phyloP scores from a whole-genome alignment of 2,329 filamentous ascomycete genomes.

The Fusarium scirpi region DNA sequence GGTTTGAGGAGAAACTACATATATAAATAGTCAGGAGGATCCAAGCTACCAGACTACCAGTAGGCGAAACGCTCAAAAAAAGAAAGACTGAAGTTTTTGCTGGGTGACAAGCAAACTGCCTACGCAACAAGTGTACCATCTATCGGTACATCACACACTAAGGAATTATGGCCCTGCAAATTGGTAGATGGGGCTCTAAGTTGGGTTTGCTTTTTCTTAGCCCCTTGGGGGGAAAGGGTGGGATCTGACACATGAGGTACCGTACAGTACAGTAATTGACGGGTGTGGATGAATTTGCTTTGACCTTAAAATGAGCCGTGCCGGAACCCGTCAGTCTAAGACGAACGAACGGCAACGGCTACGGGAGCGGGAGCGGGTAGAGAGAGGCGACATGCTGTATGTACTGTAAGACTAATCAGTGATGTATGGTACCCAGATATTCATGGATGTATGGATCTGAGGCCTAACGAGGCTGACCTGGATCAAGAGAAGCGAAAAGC shows the following conservation, averaged over 20 bases:
- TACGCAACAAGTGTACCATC: constrained; percentile 35
- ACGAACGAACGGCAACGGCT: constrained; percentile 18
- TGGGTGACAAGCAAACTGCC: constrained; percentile 39
- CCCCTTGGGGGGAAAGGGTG: constrained; percentile 43
- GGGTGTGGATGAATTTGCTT: constrained; percentile 36
- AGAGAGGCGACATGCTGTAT: constrained; percentile 37
- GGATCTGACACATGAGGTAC: constrained; percentile 45
- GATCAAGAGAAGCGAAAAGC: constrained; percentile 15
- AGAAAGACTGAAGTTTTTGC: constrained; percentile 45
- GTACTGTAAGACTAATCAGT: neutral
- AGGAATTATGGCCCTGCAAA: constrained; percentile 29
- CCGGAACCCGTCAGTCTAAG: constrained; percentile 40
- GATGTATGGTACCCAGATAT: neutral
- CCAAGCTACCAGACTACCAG: constrained; percentile 36
- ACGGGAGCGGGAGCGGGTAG: constrained; percentile 41
- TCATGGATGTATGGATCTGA: constrained; percentile 3
- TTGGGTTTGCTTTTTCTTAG: constrained; percentile 44
- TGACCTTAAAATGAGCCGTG: constrained; percentile 42
- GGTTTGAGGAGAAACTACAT: constrained; percentile 8
- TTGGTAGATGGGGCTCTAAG: constrained; percentile 39
- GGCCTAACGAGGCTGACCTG: constrained; percentile 24
- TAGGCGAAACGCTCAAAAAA: constrained; percentile 43
- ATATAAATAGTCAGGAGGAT: constrained; percentile 20
- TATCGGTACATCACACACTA: constrained; percentile 24
- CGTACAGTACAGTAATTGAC: constrained; percentile 19